phyloP scores from a whole-genome alignment of 176 grass and related monocot species.

The Dactylis glomerata region DNA sequence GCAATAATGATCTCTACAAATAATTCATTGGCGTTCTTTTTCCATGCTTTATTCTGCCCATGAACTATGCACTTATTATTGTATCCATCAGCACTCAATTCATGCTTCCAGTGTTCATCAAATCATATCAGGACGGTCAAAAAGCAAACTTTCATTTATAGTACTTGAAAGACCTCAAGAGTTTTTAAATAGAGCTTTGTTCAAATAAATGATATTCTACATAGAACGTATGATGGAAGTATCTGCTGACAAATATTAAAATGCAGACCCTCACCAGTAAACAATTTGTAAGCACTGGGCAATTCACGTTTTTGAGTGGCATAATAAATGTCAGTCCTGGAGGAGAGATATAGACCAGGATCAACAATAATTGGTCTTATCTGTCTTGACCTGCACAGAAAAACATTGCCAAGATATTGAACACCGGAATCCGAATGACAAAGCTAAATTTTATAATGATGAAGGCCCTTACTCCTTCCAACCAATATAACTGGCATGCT shows the following conservation, averaged over 20 bases:
- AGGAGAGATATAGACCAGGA: slow-evolving; percentile 84
- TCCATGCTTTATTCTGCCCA: not conserved
- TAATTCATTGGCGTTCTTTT: not conserved
- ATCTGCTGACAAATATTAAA: not conserved
- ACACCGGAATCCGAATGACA: slow-evolving; percentile 16
- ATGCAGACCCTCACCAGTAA: slow-evolving; percentile 48
- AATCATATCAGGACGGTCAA: not conserved
- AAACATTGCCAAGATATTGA: slow-evolving; percentile 25
- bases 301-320: slow-evolving; percentile 89
- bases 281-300: slow-evolving; percentile 76
- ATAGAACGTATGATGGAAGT: not conserved
- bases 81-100: not conserved
- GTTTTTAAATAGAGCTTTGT: not conserved
- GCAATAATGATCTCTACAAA: not conserved
- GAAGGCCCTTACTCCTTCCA: slow-evolving; percentile 75
- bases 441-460: slow-evolving; percentile 1
- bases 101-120: not conserved
- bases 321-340: slow-evolving; percentile 81
- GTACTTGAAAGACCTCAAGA: not conserved
- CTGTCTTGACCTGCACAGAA: slow-evolving; percentile 54
- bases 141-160: not conserved
- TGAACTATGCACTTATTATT: not conserved
- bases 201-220: not conserved
- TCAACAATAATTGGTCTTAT: slow-evolving; percentile 89
- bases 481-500: slow-evolving; percentile 87